Base-by-base conservation (phyloP, 139 green algal species). In the Edaphochlamys debaryana region DNA sequence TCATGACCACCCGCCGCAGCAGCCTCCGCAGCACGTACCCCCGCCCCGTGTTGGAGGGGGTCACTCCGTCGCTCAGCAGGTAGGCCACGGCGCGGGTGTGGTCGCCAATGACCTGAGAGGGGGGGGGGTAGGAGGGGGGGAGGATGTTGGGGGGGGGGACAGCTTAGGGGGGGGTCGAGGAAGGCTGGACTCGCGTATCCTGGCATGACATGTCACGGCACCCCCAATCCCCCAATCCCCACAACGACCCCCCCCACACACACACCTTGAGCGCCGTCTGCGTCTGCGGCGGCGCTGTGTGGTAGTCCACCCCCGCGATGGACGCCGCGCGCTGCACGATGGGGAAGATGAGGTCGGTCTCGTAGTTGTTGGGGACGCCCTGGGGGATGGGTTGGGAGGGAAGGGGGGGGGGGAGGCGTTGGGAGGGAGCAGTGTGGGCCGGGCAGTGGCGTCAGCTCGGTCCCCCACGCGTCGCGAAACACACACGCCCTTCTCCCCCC, bases 341-440 rank as follows among this genome's bases (percentile, higher is more conserved):
- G 32, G 95, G 95, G 62, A 94, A 92, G 85, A 99, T 96, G 29
- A 99, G 91, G 85, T 99, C 96, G 0, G 95, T 99, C 89, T 99
- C 95, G 80, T 98, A 99, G 88, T 99, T 98, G 93, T 98, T 98
- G 45, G 92, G 89, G 20, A 95, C 92, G 36, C 85, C 84, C 89
- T 96, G 92, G 68, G 85, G 34, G n/a, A 45, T 25, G 58, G 34
- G 48, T 4, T 56, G 11, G 67, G 22, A 40, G 42, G 34, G 20
- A 32, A 50, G 25, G 62, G 62, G 70, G n/a, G 29, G 30, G 4
- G 20, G 69, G 22, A 5, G 68, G 15, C 41, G 27, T 13, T 72
- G 67, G 11, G 11, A 54, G 48, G 15, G 48, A 15, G 48, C 15
- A 15, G 11, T 11, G 11, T 54, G 48, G 48, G 11, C 11, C 48